Base-by-base conservation (phyloP, 169 alveolate genomes). In the Cryptosporidium sp. region DNA sequence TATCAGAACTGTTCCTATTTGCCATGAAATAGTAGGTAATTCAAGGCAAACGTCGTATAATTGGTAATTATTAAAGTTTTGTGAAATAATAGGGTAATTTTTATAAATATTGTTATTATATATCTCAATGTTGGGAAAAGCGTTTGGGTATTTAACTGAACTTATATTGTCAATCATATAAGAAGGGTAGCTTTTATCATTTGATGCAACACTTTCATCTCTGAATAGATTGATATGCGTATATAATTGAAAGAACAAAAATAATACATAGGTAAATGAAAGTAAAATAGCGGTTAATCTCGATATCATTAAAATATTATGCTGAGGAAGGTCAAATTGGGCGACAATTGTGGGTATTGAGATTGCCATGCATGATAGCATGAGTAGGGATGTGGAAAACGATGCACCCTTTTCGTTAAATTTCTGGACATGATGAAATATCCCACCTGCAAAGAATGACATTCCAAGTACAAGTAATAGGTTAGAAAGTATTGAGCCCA, bases 361-460 rank as follows among this genome's bases (percentile, higher is more conserved):
- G 51, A 95, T 94, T 9, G 95, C 94, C 92, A 95, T 85, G 72
- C 95, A 92, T 29, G 97, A 91, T 26, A 95, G 73, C 75, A 95
- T 86, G 68, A 95, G 92, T 51, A 95, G 75, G 5, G 96, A 92
- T 31, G 96, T 93, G 56, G 95, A 92, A 80, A 96, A 93, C 4
- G 96, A 91, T 4, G 97, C 97, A 35, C 97, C 97, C 65, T 94
- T 93, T 70, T 93, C 96, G 87, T 95, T 95, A 70, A 95, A 95
- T 61, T 92, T 94, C 85, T 95, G 97, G 35, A 95, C 94, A 69
- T 95, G 96, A 69, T 92, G 95, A 35, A 87, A 92, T 65, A 94
- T 70, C n/a, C 97, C 97, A 2, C 97, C 97, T 0, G 95, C 95
- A 84, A 94, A 94, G 80, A 95, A 95, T 8, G 97, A 94, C 96